Evolutionary conservation across 345 rosid genomes (phyloP), one percentile per base, ranked within the genome.

Genomic region (Cardamine occulta): DNA sequence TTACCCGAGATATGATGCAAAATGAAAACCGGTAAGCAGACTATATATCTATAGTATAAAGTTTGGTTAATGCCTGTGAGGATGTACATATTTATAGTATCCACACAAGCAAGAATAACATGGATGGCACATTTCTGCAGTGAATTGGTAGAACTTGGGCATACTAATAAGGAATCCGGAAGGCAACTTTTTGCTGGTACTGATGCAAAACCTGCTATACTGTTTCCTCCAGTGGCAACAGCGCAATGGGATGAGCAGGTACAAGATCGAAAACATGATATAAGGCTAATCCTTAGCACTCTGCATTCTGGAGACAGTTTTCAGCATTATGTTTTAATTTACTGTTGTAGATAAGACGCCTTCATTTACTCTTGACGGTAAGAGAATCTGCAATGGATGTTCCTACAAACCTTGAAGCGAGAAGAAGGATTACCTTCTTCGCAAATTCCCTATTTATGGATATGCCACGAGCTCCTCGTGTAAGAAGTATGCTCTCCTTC

Each of bases 241-340:
- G 82, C 97, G 56, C 93, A 87, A 34, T 95, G 97, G 99, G 93
- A 86, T 76, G 99, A 95, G 80, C 97, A 95, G 93, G 99, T 92
- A 75, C 28, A 18, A 64, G 2, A 21, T 39, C 49, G 54, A 51
- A 53, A 54, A 35, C 15, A 18, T 28, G 60, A 18, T 54, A 44
- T 52, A 57, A 39, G 18, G 52, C 64, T 59, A 17, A 53, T 21
- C 28, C 15, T 66, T 52, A 29, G 18, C 24, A 32, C 14, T 66
- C 58, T 72, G 68, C 68, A 67, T 19, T 42, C 63, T 10, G 18
- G 28, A 40, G 57, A 66, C 18, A 14, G 15, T 60, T 70, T 66
- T 19, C 42, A 72, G 37, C 52, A 67, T 42, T 42, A 51, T 26
- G 28, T 13, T 26, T 63, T 77, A 54, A 71, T 17, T 62, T 8